A percentile compares a stretch with the other conserved stretches of the same genome.
These are phyloP conservation scores for Pleurotus pulmonarius DNA, from an alignment of 768 basidiomycete species.

Conservation along the genomic window DNA sequence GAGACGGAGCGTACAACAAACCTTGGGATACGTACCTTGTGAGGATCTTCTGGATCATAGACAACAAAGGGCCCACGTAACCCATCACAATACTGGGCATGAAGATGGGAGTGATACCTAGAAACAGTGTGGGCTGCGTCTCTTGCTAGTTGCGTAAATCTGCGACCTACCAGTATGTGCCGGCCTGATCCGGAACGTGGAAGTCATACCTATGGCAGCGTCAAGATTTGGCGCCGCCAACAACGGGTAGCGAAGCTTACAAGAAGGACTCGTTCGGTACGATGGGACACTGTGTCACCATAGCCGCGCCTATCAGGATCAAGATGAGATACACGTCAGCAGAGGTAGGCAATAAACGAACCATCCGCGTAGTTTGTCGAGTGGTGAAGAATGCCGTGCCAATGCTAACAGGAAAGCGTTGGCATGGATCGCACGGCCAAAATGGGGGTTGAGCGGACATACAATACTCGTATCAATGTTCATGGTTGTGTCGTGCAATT, in stretches of 20 bases:
- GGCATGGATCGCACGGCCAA: neutral
- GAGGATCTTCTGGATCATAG: slow-evolving; percentile 30
- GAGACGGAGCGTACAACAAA: neutral
- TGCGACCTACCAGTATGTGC: slow-evolving; percentile 38
- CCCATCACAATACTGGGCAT: neutral
- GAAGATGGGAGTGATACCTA: slow-evolving; percentile 1
- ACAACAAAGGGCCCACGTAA: slow-evolving; percentile 34
- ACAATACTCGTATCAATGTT: slow-evolving; percentile 1
- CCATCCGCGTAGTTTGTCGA: slow-evolving; percentile 44
- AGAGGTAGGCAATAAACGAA: neutral
- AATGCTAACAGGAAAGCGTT: slow-evolving; percentile 30
- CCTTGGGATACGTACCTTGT: slow-evolving; percentile 4
- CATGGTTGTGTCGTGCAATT: neutral
- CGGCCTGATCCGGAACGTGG: slow-evolving; percentile 19
- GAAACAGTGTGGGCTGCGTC: too few relatives aligned
- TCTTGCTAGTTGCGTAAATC: too few relatives aligned
- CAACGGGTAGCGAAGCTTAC: slow-evolving; percentile 18
- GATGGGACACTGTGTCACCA: slow-evolving; percentile 48
- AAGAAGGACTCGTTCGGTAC: slow-evolving; percentile 35
- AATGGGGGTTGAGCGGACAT: neutral
- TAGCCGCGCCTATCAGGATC: neutral
- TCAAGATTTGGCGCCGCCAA: neutral
- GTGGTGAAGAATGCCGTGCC: slow-evolving; percentile 49
- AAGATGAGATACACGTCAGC: neutral
- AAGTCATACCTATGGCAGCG: slow-evolving; percentile 20